Base-by-base conservation (phyloP, 192 early-diverging fungal species). In the Umbelopsis sp. region DNA sequence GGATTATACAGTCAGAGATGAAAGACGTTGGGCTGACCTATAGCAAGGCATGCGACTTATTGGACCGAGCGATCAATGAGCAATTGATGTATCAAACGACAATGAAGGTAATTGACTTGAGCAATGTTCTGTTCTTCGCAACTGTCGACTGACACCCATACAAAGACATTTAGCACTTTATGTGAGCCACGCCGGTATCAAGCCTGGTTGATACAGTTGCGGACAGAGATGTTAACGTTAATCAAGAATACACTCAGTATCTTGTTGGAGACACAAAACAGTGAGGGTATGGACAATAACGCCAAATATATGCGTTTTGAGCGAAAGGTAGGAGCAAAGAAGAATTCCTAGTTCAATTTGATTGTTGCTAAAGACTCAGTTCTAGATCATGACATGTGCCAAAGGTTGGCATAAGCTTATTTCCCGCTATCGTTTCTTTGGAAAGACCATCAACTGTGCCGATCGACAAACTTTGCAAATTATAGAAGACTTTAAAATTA, bases 121-220 rank as follows among this genome's bases (percentile, higher is more conserved):
- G 1, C 2, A 25, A 12, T 18, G 25, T 7, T 15, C 1, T 25
- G 27, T 61, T 25, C 1, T 33, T 61, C 10, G 11, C 13, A 27
- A 25, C 27, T 23, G 12, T 35, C 1, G 18, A 8, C 33, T 35
- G 33, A 27, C 12, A 7, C 11, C 33, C 5, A 13, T 25, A n/a
- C n/a, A 64, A 41, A 74, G 61, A 58, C 73, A 23, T 74, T 74
- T 46, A 22, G 50, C 33, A 51, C 64, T 13, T 51, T 74, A 33
- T 25, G 41, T 23, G 37, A 66, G 20, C 68, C 68, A 21, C 35
- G 67, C 6, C 20, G 45, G 0, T 69, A 50, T 7, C 73, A 69
- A 37, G 20, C 41, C 41, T 70, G 73, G 68, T 70, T 64, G 46
- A 50, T 74, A 51, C 73, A 74, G 25, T 27, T 70, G n/a, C 67